phyloP scores from a whole-genome alignment of 129 eudicot species.

The Lonicera japonica region DNA sequence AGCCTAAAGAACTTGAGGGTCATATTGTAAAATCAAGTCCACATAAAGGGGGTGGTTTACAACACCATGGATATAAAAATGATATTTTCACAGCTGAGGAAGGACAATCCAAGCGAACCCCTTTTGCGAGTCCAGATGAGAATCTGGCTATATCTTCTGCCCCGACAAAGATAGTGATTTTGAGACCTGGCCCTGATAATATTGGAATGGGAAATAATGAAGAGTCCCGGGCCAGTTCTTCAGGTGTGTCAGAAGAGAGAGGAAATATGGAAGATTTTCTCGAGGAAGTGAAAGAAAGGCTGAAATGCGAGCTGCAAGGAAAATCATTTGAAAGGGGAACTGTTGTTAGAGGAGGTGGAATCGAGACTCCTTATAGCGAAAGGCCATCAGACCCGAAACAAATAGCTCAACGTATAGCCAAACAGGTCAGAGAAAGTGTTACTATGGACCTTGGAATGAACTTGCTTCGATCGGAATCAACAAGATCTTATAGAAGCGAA shows the following conservation, averaged over 20 bases:
- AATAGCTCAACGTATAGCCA: conserved; percentile 59
- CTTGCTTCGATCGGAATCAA: conserved; percentile 74
- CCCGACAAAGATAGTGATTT: conserved; percentile 69
- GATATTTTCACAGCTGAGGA: conserved; percentile 21
- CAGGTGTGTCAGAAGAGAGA: conserved; percentile 66
- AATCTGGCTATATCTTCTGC: conserved; percentile 26
- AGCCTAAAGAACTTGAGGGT: conserved; percentile 21
- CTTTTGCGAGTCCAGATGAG: conserved; percentile 7
- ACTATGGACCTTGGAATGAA: conserved; percentile 50
- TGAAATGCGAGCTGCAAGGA: conserved; percentile 72
- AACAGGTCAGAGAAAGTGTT: conserved; percentile 65
- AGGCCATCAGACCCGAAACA: conserved; percentile 59
- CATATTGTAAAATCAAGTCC: conserved; percentile 17
- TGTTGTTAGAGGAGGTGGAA: conserved; percentile 71
- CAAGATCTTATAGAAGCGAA: conserved; percentile 70
- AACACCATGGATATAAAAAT: conserved; percentile 3
- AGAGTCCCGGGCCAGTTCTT: conserved; percentile 63
- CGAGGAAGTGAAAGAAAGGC: conserved; percentile 83
- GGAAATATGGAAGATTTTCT: conserved; percentile 88
- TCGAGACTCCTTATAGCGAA: conserved; percentile 77
- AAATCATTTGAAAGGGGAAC: conserved; percentile 33
- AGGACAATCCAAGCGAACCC: conserved; percentile 25
- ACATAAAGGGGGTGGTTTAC: conserved; percentile 15
- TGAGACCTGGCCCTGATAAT: conserved; percentile 74
- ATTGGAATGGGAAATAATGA: conserved; percentile 30